Base-by-base conservation (phyloP, 768 basidiomycete species). In the Rhodotorula graminis region DNA sequence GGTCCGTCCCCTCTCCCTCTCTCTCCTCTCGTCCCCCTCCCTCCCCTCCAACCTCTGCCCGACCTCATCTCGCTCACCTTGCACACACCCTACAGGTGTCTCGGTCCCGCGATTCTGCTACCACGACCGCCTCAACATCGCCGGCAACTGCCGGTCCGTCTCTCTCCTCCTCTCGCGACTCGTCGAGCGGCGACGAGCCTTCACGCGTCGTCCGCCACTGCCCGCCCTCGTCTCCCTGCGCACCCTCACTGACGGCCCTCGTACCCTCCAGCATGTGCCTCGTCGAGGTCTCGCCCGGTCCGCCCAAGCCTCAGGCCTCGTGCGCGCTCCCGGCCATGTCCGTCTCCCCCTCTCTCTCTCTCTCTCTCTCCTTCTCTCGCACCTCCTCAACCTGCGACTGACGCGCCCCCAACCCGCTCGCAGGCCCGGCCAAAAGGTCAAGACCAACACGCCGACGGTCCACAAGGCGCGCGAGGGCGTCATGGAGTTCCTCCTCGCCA, bases 401-500 rank as follows among this genome's bases (percentile, higher is more conserved):
- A 21, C 46, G 16, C 46, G 44, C 21, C 8, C n/a, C 23, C 44
- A 21, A 8, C 33, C 46, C 10, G 12, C 19, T 2, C 29, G 15
- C 64, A 77, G 73, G 78, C 77, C 77, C 33, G 79, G 79, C 42
- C 79, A 80, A 64, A 80, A 78, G 71, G 78, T 80, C 71, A 78
- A 78, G 74, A 80, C 80, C 60, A 77, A 79, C 62, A 71, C 79
- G 3, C 77, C 78, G 5, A 67, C 73, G 23, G 82, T 84, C 23
- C 82, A 83, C 80, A 83, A 83, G 79, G 81, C 81, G n/a, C 76
- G 81, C 68, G 80, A 77, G 66, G 96, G 96, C 63, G 95, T 98
- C 71, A 98, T 99, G 96, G 96, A 98, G 80, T 96, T 98, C 83
- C 85, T 98, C 52, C 88, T 98, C 71, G 88, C 95, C 70, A 98